A percentile compares a stretch with the other conserved stretches of the same genome.
These are phyloP conservation scores for Xylaria sp. DNA, from an alignment of 2,329 filamentous ascomycete species.

Conservation along the genomic window DNA sequence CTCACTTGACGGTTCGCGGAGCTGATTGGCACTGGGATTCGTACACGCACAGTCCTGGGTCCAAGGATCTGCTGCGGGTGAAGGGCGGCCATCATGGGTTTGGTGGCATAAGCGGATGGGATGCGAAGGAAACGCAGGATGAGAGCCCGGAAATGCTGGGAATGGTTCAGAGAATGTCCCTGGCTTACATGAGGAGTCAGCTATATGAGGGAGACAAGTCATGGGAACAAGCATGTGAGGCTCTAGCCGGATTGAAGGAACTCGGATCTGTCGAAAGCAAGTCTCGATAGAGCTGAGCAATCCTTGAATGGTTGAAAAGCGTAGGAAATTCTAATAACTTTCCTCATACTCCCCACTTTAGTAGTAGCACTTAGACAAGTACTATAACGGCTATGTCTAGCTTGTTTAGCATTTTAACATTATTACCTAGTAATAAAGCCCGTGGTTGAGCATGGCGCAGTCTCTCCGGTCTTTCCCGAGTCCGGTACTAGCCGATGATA, in stretches of 20 bases:
- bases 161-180: constrained; percentile 52
- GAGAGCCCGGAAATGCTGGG: constrained; percentile 52
- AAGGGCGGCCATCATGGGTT: constrained; percentile 51
- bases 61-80: constrained; percentile 52
- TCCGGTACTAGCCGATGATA: constrained; percentile 25
- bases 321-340: too few relatives aligned
- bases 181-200: constrained; percentile 53
- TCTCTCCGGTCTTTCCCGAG: constrained; percentile 20
- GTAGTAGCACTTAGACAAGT: too few relatives aligned
- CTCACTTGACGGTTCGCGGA: constrained; percentile 50
- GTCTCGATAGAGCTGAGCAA: constrained; percentile 4
- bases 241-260: constrained; percentile 42
- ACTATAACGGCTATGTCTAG: too few relatives aligned
- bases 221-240: constrained; percentile 49
- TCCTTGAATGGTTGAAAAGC: too few relatives aligned
- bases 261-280: constrained; percentile 50
- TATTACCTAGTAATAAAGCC: neutral
- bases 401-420: too few relatives aligned
- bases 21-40: constrained; percentile 55
- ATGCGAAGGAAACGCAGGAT: constrained; percentile 51
- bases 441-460: neutral
- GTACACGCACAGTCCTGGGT: constrained; percentile 49
- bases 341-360: too few relatives aligned
- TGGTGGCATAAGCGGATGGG: constrained; percentile 55
- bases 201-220: constrained; percentile 51